These are phyloP conservation scores for Dryadomyces sulphureus DNA, from an alignment of 2,329 filamentous ascomycete species.

Conservation along the genomic window DNA sequence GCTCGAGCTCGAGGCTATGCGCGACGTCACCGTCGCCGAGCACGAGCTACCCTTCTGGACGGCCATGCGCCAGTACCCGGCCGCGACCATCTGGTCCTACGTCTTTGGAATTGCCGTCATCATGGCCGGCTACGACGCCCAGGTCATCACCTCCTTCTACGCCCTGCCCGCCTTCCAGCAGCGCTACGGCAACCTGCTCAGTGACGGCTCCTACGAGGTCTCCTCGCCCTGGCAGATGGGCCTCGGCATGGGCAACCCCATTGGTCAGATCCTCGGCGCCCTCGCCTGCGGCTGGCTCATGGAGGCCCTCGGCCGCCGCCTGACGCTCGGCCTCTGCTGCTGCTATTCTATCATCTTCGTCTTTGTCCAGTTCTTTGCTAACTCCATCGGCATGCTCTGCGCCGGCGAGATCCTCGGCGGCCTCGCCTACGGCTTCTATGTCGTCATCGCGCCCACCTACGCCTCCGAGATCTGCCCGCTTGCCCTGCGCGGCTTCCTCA, in stretches of 20 bases:
- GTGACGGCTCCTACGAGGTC: conserved; percentile 23
- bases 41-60: not conserved
- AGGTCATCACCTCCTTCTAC: not conserved
- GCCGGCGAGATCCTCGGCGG: not conserved
- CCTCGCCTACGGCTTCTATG: not conserved
- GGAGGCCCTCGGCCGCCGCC: conserved; percentile 34
- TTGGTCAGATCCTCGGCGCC: conserved; percentile 30
- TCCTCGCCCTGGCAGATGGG: conserved; percentile 43
- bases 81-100: not conserved
- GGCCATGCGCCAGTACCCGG: not conserved
- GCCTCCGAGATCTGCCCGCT: conserved; percentile 32
- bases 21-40: not conserved
- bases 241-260: conserved; percentile 30
- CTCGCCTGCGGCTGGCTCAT: conserved; percentile 38
- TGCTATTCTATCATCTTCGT: conserved; percentile 32
- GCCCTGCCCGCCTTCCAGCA: not conserved
- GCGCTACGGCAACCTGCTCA: not conserved
- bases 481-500: conserved; percentile 34
- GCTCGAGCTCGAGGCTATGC: not conserved
- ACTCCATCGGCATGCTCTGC: conserved; percentile 19
- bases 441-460: not conserved
- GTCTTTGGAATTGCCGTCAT: not conserved
- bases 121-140: not conserved
- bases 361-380: conserved; percentile 21
- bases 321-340: conserved; percentile 26